Evolutionary conservation across 2,329 filamentous ascomycete genomes (phyloP).

Genomic region (Penicillium sp.): DNA sequence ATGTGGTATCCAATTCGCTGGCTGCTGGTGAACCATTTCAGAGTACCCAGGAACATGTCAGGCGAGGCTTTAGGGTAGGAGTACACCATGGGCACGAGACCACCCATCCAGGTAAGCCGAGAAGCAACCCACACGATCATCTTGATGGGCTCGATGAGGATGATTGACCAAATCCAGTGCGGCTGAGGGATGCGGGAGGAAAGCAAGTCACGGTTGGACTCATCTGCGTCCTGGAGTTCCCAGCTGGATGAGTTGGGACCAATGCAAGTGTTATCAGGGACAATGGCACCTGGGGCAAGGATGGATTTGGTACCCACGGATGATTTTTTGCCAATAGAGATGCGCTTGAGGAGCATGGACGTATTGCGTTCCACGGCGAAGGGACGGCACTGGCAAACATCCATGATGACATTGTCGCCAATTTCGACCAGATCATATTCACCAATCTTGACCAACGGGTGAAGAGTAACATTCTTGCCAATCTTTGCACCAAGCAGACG

Average conservation of each 20-base stretch:
- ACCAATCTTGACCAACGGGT: slow-evolving; percentile 47
- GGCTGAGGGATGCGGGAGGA: slow-evolving; percentile 41
- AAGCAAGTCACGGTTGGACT: slow-evolving; percentile 50
- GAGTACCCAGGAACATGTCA: slow-evolving; percentile 18
- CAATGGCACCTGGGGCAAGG: slow-evolving; percentile 51
- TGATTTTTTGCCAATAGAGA: slow-evolving; percentile 51
- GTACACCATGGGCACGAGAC: slow-evolving; percentile 25
- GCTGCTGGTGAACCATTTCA: slow-evolving; percentile 17
- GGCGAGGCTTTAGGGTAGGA: slow-evolving; percentile 6
- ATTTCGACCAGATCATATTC: slow-evolving; percentile 61
- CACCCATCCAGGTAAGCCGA: slow-evolving; percentile 46
- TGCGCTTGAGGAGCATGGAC: slow-evolving; percentile 57
- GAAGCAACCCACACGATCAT: slow-evolving; percentile 45
- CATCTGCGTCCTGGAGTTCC: slow-evolving; percentile 49
- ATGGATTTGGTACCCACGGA: slow-evolving; percentile 53
- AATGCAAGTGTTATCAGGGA: slow-evolving; percentile 55
- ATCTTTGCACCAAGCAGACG: slow-evolving; percentile 57
- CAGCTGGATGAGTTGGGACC: slow-evolving; percentile 61
- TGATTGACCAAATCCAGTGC: slow-evolving; percentile 47
- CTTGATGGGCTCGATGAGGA: slow-evolving; percentile 48
- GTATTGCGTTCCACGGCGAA: slow-evolving; percentile 60
- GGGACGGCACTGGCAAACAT: slow-evolving; percentile 51
- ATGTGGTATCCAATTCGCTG: slow-evolving; percentile 21
- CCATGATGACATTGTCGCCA: slow-evolving; percentile 51
- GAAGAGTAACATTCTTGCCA: slow-evolving; percentile 53